Percentiles rank a stretch among this genome's conserved stretches.
These are phyloP conservation scores for Leishmania lainsoni DNA, from an alignment of 208 protist species.

Conservation along the genomic window DNA sequence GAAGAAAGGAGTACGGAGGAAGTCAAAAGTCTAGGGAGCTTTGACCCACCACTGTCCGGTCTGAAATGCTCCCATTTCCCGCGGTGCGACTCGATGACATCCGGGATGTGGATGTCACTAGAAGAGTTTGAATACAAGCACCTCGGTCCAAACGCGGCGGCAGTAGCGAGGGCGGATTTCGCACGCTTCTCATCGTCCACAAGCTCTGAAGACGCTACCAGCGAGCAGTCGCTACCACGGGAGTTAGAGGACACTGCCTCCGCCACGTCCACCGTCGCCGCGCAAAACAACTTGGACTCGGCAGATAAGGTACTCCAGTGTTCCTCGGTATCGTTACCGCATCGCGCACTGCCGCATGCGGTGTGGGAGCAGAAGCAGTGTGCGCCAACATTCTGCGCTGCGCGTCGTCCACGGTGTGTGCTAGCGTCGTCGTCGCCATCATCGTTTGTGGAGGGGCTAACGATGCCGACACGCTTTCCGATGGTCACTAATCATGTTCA, in stretches of 20 bases:
- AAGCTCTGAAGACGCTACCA: constrained; percentile 2
- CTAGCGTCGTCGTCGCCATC: neutral
- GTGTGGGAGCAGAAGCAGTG: constrained; percentile 28
- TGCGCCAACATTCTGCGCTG: constrained; percentile 37
- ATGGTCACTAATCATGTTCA: constrained; percentile 56
- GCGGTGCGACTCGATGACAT: no score
- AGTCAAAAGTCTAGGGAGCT: neutral
- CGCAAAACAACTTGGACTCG: constrained; percentile 10
- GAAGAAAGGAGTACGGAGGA: neutral
- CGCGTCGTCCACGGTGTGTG: constrained; percentile 15
- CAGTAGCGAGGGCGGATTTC: neutral
- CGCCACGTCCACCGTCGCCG: constrained; percentile 10
- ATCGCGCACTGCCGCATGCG: constrained; percentile 10
- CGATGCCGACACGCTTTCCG: constrained; percentile 32
- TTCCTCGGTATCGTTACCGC: neutral
- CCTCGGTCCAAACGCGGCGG: neutral
- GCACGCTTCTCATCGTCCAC: constrained; percentile 1
- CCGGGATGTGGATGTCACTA: constrained; percentile 8
- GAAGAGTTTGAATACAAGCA: constrained; percentile 7
- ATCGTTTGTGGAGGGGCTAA: neutral
- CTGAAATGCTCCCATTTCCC: neutral
- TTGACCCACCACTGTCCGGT: neutral
- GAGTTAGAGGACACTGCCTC: neutral
- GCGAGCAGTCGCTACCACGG: neutral
- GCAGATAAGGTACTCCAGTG: neutral